Conservation (phyloP, 148 eudicot genomes). For the Camellia japonica region DNA sequence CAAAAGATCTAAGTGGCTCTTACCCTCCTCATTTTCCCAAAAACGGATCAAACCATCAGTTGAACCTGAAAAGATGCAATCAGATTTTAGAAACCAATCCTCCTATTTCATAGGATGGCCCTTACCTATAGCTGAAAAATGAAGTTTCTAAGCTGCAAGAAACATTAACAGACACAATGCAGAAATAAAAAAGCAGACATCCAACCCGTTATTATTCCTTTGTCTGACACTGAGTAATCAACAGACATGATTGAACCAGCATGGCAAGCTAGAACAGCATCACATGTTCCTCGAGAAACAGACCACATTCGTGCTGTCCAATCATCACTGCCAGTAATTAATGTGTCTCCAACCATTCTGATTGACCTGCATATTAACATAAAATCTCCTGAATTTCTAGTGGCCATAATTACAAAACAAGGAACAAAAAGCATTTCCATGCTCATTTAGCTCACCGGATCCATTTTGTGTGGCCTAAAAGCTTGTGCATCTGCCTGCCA, state of each 20-base stretch:
- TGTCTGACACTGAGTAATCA: conserved; percentile 79
- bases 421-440: conserved; percentile 1
- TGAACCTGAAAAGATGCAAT: conserved; percentile 49
- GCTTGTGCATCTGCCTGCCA: conserved; percentile 90
- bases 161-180: neutral
- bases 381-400: conserved; percentile 1
- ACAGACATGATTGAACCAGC: conserved; percentile 77
- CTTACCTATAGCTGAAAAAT: neutral
- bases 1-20: conserved; percentile 17
- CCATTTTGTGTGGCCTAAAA: conserved; percentile 89
- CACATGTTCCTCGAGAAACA: conserved; percentile 89
- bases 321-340: conserved; percentile 92
- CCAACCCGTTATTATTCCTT: conserved; percentile 75
- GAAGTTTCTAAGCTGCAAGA: neutral
- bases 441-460: conserved; percentile 37
- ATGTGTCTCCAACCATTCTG: conserved; percentile 88
- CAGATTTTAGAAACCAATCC: conserved; percentile 16
- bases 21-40: conserved; percentile 89
- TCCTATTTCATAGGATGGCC: neutral
- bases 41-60: conserved; percentile 83
- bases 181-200: neutral
- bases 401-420: conserved; percentile 6
- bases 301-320: conserved; percentile 99
- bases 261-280: conserved; percentile 90
- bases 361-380: conserved; percentile 49